Conservation (phyloP, 1,284 basidiomycete species). For the Stereum hirsutum region DNA sequence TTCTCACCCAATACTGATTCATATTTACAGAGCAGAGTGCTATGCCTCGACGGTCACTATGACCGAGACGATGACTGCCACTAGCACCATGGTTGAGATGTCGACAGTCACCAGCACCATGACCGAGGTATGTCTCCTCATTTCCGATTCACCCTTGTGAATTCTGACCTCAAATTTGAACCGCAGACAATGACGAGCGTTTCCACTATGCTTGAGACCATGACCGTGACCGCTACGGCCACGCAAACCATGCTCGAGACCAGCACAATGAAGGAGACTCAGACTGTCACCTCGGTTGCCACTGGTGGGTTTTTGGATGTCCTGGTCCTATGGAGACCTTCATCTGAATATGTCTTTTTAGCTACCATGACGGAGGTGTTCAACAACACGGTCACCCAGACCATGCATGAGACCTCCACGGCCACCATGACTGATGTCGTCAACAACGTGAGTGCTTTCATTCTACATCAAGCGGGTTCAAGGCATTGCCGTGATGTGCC, state of each 20-base stretch:
- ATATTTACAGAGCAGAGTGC: slow-evolving; percentile 15
- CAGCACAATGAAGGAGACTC: slow-evolving; percentile 15
- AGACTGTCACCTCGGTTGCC: slow-evolving; percentile 11
- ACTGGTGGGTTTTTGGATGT: neutral
- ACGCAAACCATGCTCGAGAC: slow-evolving; percentile 16
- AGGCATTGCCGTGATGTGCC: no score
- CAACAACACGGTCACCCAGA: slow-evolving; percentile 16
- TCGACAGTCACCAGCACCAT: no score
- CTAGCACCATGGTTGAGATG: no score
- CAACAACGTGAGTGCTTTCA: no score
- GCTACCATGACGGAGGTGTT: no score
- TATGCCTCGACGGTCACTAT: slow-evolving; percentile 8
- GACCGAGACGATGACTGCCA: slow-evolving; percentile 20
- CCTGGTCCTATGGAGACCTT: neutral
- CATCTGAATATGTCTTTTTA: no score
- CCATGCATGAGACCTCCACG: slow-evolving; percentile 23
- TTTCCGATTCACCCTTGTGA: no score
- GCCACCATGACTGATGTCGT: slow-evolving; percentile 17
- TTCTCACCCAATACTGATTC: no score
- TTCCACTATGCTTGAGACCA: slow-evolving; percentile 11
- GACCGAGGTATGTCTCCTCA: no score
- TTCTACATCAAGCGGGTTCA: no score
- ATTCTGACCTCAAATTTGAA: no score
- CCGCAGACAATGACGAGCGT: slow-evolving; percentile 10
- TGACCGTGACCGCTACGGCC: slow-evolving; percentile 26